Base-by-base conservation (phyloP, 164 flowering plant genomes). In the Sedum album region DNA sequence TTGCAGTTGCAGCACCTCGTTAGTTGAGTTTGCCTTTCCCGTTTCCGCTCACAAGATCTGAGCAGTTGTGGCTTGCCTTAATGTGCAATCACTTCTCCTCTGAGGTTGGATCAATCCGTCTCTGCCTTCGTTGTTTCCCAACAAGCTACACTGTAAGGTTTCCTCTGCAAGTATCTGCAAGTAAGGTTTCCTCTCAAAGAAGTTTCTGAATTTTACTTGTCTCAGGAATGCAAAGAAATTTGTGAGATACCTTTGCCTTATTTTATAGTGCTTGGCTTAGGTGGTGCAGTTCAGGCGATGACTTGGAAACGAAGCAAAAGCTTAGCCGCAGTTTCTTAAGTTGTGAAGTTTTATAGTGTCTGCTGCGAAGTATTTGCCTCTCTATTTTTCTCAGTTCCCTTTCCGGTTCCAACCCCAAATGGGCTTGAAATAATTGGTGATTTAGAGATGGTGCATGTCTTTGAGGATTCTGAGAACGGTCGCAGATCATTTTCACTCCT, bases 121-220 rank as follows among this genome's bases (percentile, higher is more conserved):
- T 46, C 57, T 61, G 39, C 31, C 69, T 64, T 55, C 69, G 72
- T 13, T 53, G 66, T 13, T 73, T 61, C 53, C 75, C 70, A 65
- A 80, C 73, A 0, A 13, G 31, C 31, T 28, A 26, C 60, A n/a
- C n/a, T n/a, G n/a, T n/a, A n/a, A n/a, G n/a, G 28, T 11, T 14
- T 20, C 13, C 13, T 4, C 61, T 55, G 26, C 15, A 53, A 2
- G 26, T 31, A 26, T 55, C 31, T 25, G 61, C 61, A 26, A 55
- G 26, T 55, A 31, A 55, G 31, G 18, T 14, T 26, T 55, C 14
- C 31, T 8, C 61, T 55, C 31, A 17, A 17, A 55, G 5, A 2
- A 55, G 2, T 25, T 25, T 2, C 13, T 9, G 11, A 10, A 26
- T 26, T 28, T 57, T 57, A 51, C 13, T 57, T 4, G 4, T 0